Conservation (phyloP, 1,284 basidiomycete genomes). For the Cutaneotrichosporon cyanovorans region DNA sequence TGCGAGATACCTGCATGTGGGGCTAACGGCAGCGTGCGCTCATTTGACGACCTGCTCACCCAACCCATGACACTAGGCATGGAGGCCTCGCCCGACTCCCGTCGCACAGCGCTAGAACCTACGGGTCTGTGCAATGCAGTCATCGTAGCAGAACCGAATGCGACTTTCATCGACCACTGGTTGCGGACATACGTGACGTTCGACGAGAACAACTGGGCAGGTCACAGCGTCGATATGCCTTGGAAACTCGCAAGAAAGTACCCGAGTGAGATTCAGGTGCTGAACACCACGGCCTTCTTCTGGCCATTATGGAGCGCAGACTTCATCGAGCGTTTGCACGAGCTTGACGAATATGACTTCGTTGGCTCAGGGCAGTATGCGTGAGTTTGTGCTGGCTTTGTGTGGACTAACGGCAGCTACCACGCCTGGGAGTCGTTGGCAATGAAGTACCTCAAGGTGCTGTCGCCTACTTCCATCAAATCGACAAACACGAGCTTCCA, state of each 20-base stretch:
- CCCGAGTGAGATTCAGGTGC: constrained; percentile 47
- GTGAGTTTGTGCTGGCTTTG: constrained; percentile 18
- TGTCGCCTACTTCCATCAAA: constrained; percentile 37
- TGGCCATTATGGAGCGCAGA: constrained; percentile 48
- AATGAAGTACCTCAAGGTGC: constrained; percentile 36
- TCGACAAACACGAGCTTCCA: constrained; percentile 42
- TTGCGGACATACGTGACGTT: constrained; percentile 46
- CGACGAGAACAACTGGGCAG: constrained; percentile 42
- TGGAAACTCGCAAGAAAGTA: constrained; percentile 45
- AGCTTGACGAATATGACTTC: constrained; percentile 39
- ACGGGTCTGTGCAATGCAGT: constrained; percentile 48
- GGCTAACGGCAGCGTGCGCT: constrained; percentile 22
- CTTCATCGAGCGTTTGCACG: constrained; percentile 39
- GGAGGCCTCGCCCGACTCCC: constrained; percentile 44
- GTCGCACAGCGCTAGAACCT: constrained; percentile 31
- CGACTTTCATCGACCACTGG: constrained; percentile 47
- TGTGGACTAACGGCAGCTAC: constrained; percentile 26
- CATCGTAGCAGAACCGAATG: constrained; percentile 45
- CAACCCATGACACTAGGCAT: constrained; percentile 47
- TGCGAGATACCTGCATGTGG: neutral
- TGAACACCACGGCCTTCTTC: constrained; percentile 48
- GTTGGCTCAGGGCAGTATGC: constrained; percentile 39
- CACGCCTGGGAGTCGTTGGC: constrained; percentile 48
- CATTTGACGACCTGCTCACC: constrained; percentile 40
- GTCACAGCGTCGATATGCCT: constrained; percentile 43